phyloP scores from a whole-genome alignment of 2,329 filamentous ascomycete species.

The Ophiostoma perfectum region DNA sequence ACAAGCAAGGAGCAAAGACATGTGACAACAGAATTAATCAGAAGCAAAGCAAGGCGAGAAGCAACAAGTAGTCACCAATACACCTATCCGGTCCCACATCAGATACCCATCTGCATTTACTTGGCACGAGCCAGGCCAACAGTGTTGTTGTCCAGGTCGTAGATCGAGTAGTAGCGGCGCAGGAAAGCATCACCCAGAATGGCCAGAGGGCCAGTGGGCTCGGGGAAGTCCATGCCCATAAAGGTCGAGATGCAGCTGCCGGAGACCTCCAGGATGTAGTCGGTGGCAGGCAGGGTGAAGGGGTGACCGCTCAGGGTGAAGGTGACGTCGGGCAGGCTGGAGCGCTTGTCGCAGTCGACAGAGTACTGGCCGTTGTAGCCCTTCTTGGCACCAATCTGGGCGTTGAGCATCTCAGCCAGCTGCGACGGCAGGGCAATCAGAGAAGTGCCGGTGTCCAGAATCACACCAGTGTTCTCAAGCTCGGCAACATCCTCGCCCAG shows the following conservation, averaged over 20 bases:
- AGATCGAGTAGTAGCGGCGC: constrained; percentile 90
- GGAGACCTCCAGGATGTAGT: constrained; percentile 94
- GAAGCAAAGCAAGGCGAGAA: not conserved
- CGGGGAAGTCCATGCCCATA: constrained; percentile 92
- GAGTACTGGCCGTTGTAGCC: constrained; percentile 95
- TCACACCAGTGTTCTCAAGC: constrained; percentile 89
- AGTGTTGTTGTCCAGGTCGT: constrained; percentile 82
- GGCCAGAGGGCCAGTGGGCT: constrained; percentile 81
- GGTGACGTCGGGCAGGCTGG: constrained; percentile 79
- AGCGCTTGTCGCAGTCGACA: constrained; percentile 79
- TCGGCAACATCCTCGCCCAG: constrained; percentile 82
- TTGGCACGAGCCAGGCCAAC: constrained; percentile 87
- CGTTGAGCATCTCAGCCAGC: constrained; percentile 93
- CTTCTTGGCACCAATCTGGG: constrained; percentile 97
- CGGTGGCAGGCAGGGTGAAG: constrained; percentile 81
- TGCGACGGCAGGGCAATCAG: constrained; percentile 89
- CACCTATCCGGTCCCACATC: too few species aligned
- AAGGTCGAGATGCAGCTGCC: constrained; percentile 96
- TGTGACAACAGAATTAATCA: too few species aligned
- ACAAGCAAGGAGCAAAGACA: too few species aligned
- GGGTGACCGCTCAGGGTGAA: constrained; percentile 88
- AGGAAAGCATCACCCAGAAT: constrained; percentile 88
- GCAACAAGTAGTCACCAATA: not conserved
- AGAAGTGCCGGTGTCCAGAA: constrained; percentile 97
- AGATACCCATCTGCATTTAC: constrained; percentile 29